Conservation (phyloP, 129 eudicot species). For the Kitagawia praeruptora region DNA sequence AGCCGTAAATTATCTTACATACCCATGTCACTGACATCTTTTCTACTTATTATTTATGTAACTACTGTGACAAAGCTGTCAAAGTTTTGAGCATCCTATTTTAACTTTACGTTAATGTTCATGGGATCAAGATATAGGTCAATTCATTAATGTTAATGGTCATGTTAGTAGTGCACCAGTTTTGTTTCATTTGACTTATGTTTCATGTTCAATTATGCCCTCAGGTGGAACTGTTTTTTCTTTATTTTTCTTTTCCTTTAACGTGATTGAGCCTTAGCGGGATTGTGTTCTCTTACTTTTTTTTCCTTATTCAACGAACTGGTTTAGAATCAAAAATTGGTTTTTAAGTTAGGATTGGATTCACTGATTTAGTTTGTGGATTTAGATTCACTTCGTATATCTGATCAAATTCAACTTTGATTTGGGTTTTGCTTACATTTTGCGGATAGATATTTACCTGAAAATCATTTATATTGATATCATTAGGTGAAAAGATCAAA, state of each 20-base stretch:
- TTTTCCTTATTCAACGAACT: not conserved
- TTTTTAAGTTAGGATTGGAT: not conserved
- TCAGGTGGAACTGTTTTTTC: not conserved
- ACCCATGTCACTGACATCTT: no score
- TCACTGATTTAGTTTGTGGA: not conserved
- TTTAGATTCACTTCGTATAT: not conserved
- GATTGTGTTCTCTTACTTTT: not conserved
- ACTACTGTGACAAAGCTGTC: no score
- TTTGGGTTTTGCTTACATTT: not conserved
- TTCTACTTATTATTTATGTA: no score
- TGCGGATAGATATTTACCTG: not conserved
- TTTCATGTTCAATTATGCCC: not conserved
- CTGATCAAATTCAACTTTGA: not conserved
- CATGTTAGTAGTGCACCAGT: not conserved
- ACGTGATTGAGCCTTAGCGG: not conserved
- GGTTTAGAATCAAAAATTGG: not conserved
- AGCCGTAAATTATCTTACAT: no score
- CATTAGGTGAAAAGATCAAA: not conserved
- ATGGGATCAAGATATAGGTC: not conserved
- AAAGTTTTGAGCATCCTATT: not conserved
- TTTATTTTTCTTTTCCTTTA: not conserved
- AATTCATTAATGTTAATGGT: no score
- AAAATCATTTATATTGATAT: not conserved
- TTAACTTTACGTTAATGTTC: not conserved
- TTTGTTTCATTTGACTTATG: not conserved